phyloP scores from a whole-genome alignment of 2,329 filamentous ascomycete genomes.

The Aspergillus japonicus region DNA sequence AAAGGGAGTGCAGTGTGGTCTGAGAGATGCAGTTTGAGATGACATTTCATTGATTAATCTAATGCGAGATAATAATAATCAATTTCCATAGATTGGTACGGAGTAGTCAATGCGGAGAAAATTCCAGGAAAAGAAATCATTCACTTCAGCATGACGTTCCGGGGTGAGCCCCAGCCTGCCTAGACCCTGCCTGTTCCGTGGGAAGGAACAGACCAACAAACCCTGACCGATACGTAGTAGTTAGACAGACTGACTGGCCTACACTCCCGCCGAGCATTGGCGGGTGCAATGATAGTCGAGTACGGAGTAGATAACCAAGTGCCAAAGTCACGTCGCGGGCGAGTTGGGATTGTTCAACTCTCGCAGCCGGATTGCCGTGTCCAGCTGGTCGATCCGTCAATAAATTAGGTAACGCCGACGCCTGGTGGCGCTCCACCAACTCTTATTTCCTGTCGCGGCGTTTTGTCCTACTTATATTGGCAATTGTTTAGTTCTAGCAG shows the following conservation, averaged over 20 bases:
- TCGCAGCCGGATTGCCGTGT: conserved; percentile 3
- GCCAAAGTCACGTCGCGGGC: no score
- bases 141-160: not conserved
- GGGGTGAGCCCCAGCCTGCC: not conserved
- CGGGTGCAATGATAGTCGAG: not conserved
- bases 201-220: not conserved
- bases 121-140: not conserved
- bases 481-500: not conserved
- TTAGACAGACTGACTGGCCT: no score
- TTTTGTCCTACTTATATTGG: not conserved
- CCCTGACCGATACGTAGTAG: no score
- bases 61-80: no score
- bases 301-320: no score
- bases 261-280: not conserved
- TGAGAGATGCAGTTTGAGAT: not conserved
- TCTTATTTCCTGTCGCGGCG: conserved; percentile 1
- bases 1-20: not conserved
- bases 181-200: not conserved
- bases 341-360: not conserved
- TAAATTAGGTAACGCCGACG: conserved; percentile 6
- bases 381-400: conserved; percentile 7
- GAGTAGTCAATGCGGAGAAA: no score
- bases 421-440: conserved; percentile 1
- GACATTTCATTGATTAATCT: not conserved
- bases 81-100: no score